Evolutionary conservation across 2,329 filamentous ascomycete species (phyloP).

Genomic region (Sporothrix brunneoviolacea): DNA sequence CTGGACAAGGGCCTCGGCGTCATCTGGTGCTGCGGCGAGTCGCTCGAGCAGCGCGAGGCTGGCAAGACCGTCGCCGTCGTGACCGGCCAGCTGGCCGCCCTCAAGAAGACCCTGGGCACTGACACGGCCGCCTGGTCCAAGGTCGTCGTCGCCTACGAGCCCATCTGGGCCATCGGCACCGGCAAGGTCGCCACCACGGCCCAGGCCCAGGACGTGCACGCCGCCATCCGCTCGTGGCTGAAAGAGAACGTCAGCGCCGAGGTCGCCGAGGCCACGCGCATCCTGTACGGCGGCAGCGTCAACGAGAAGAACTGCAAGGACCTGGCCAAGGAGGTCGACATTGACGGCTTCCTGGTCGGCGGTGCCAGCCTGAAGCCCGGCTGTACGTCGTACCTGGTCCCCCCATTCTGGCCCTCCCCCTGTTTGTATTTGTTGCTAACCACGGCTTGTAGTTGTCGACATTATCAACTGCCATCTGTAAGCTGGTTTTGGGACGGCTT

Average conservation of each 20-base stretch:
- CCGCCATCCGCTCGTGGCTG: constrained; percentile 85
- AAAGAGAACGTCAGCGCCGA: constrained; percentile 65
- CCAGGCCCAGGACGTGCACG: constrained; percentile 92
- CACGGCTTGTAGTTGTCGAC: constrained; percentile 44
- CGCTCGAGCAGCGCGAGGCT: constrained; percentile 82
- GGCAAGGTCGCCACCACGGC: constrained; percentile 85
- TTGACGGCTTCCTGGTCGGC: constrained; percentile 96
- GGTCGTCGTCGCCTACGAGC: constrained; percentile 96
- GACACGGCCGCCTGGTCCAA: constrained; percentile 67
- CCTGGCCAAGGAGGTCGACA: constrained; percentile 84
- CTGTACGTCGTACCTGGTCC: constrained; percentile 60
- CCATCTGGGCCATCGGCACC: constrained; percentile 93
- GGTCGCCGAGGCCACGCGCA: constrained; percentile 78
- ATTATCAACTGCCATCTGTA: constrained; percentile 54
- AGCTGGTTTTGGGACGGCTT: constrained; percentile 13
- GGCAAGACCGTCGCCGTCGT: constrained; percentile 80
- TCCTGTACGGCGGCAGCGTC: constrained; percentile 95
- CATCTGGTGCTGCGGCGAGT: constrained; percentile 97
- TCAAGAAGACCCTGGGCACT: constrained; percentile 57
- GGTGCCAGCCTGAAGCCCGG: constrained; percentile 96
- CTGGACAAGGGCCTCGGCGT: constrained; percentile 80
- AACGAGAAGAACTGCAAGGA: constrained; percentile 98
- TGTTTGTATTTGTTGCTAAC: constrained; percentile 6
- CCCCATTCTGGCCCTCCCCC: too few relatives aligned
- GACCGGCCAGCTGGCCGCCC: constrained; percentile 76